phyloP scores from a whole-genome alignment of 352 stramenopile genomes.

The Thalassiosira pacifica region DNA sequence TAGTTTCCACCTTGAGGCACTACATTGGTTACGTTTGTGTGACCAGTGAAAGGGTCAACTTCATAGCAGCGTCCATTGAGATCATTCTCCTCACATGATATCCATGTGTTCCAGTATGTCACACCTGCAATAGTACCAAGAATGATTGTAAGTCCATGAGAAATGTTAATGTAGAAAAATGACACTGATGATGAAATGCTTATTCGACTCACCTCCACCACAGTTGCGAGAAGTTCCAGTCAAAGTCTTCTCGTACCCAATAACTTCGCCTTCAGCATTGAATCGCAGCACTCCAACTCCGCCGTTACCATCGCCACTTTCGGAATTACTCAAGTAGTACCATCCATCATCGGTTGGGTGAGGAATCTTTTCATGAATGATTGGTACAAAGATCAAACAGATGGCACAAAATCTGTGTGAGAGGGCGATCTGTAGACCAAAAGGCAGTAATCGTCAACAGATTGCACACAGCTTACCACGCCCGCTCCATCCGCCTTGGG shows the following conservation, averaged over 20 bases:
- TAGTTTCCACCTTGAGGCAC: constrained; percentile 36
- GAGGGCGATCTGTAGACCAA: too few relatives aligned
- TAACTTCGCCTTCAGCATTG: constrained; percentile 14
- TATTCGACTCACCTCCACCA: constrained; percentile 38
- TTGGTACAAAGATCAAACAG: too few relatives aligned
- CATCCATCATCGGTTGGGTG: constrained; percentile 39
- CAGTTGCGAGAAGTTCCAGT: constrained; percentile 40
- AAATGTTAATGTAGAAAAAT: neutral
- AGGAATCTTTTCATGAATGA: too few relatives aligned
- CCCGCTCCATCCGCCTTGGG: constrained; percentile 43
- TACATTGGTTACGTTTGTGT: constrained; percentile 2
- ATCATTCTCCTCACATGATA: constrained; percentile 61
- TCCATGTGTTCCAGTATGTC: constrained; percentile 57
- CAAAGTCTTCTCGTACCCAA: constrained; percentile 34
- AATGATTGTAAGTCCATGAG: neutral
- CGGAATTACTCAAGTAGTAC: constrained; percentile 36
- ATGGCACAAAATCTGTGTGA: too few relatives aligned
- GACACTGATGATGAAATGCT: neutral
- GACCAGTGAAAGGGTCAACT: constrained; percentile 54
- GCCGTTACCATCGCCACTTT: constrained; percentile 12
- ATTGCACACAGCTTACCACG: too few relatives aligned
- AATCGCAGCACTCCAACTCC: constrained; percentile 37
- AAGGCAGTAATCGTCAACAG: too few relatives aligned
- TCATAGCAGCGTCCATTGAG: constrained; percentile 24
- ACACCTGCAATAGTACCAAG: neutral